Conservation (phyloP, 1,284 basidiomycete genomes). For the Fomitopsis schrenkii region DNA sequence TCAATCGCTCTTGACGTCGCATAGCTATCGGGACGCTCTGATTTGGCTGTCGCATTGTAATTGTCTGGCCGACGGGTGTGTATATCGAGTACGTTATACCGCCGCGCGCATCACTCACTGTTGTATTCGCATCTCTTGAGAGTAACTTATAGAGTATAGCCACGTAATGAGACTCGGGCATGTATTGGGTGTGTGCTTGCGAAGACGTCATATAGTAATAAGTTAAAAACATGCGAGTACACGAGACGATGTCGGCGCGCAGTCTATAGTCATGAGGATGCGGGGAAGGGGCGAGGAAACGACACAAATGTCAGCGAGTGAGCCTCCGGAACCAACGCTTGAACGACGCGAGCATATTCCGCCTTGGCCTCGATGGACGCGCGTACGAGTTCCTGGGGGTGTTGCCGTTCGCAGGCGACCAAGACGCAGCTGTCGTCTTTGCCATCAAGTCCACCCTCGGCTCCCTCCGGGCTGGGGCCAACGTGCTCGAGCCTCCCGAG, state of each 20-base stretch:
- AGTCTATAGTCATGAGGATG: not conserved
- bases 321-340: slow-evolving; percentile 7
- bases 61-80: slow-evolving; percentile 17
- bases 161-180: slow-evolving; percentile 6
- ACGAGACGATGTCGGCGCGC: not conserved
- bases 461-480: not conserved
- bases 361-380: not conserved
- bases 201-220: not conserved
- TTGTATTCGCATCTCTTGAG: slow-evolving; percentile 28
- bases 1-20: slow-evolving; percentile 1
- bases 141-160: slow-evolving; percentile 18
- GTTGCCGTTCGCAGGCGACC: not conserved
- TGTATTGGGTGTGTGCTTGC: slow-evolving; percentile 1
- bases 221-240: not conserved
- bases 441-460: not conserved
- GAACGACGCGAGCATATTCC: slow-evolving; percentile 1
- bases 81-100: slow-evolving; percentile 15
- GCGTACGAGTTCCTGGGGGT: not conserved
- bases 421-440: not conserved
- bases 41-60: slow-evolving; percentile 13
- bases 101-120: slow-evolving; percentile 22
- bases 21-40: slow-evolving; percentile 18
- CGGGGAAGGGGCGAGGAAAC: not conserved
- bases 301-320: not conserved
- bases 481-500: not conserved